Evolutionary conservation across 768 basidiomycete genomes (phyloP).

Genomic region (Cystofilobasidium bisporidii): DNA sequence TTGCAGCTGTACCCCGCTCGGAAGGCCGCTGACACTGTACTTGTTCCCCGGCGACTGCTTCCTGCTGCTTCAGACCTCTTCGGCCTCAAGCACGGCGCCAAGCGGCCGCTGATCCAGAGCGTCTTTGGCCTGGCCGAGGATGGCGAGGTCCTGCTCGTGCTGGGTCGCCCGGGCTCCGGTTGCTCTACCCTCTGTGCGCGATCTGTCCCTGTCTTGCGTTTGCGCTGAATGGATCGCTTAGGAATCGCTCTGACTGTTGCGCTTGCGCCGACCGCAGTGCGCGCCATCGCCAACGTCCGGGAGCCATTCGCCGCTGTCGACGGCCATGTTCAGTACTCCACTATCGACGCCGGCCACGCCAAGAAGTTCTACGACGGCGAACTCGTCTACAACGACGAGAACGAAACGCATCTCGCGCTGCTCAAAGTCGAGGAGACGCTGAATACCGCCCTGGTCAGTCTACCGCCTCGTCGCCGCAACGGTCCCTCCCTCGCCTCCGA

Average conservation of each 20-base stretch:
- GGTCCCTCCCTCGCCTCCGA: no score
- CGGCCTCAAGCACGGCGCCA: not conserved
- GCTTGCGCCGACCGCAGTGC: conserved; percentile 2
- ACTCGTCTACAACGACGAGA: conserved; percentile 26
- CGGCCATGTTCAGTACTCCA: conserved; percentile 22
- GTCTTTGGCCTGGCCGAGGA: not conserved
- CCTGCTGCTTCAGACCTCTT: not conserved
- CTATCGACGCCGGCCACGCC: conserved; percentile 16
- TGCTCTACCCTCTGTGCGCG: not conserved
- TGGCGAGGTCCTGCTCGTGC: conserved; percentile 24
- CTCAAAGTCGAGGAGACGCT: conserved; percentile 17
- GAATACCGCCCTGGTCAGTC: not conserved
- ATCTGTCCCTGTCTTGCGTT: not conserved
- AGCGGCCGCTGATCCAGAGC: conserved; percentile 15
- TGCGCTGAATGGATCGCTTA: no score
- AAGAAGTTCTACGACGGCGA: conserved; percentile 16
- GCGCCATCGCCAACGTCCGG: conserved; percentile 24
- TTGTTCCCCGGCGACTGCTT: no score
- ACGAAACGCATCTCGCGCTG: conserved; percentile 19
- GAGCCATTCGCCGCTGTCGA: conserved; percentile 17
- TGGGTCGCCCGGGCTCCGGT: conserved; percentile 20
- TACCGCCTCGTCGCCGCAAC: no score
- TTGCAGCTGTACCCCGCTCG: not conserved
- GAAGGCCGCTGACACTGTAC: no score
- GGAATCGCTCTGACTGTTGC: not conserved